phyloP scores from a whole-genome alignment of 352 stramenopile species.

The Phytophthora rubi region DNA sequence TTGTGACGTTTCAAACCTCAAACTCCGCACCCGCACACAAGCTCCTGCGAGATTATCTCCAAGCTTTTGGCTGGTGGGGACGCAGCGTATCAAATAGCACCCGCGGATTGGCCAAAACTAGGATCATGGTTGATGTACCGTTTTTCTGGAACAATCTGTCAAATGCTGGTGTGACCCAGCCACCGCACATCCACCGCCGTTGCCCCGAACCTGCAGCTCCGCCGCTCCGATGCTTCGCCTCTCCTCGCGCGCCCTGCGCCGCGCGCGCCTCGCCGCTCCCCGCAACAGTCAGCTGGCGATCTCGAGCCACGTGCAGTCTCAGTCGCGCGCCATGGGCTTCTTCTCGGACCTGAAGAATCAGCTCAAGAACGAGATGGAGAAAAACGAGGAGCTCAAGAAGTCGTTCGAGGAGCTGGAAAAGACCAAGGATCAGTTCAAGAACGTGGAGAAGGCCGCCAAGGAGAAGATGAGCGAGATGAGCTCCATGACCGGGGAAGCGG shows the following conservation, averaged over 20 bases:
- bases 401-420: slow-evolving; percentile 79
- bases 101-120: slow-evolving; percentile 36
- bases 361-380: slow-evolving; percentile 81
- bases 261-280: slow-evolving; percentile 22
- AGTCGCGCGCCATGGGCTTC: slow-evolving; percentile 70
- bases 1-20: slow-evolving; percentile 49
- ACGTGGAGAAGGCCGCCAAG: slow-evolving; percentile 65
- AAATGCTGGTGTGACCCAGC: slow-evolving; percentile 9
- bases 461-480: slow-evolving; percentile 70
- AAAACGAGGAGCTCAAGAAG: slow-evolving; percentile 85
- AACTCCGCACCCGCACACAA: slow-evolving; percentile 24
- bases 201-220: neutral
- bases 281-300: slow-evolving; percentile 15
- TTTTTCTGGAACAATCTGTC: slow-evolving; percentile 24
- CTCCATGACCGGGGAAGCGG: slow-evolving; percentile 60
- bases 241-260: slow-evolving; percentile 33
- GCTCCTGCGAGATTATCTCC: slow-evolving; percentile 16
- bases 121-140: slow-evolving; percentile 17
- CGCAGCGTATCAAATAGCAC: slow-evolving; percentile 24
- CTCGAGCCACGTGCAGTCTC: slow-evolving; percentile 16
- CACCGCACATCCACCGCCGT: slow-evolving; percentile 32
- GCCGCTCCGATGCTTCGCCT: slow-evolving; percentile 40
- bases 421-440: slow-evolving; percentile 74
- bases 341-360: slow-evolving; percentile 85
- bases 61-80: slow-evolving; percentile 51